phyloP scores from a whole-genome alignment of 139 green algal genomes.

The Coelastrella sp. region DNA sequence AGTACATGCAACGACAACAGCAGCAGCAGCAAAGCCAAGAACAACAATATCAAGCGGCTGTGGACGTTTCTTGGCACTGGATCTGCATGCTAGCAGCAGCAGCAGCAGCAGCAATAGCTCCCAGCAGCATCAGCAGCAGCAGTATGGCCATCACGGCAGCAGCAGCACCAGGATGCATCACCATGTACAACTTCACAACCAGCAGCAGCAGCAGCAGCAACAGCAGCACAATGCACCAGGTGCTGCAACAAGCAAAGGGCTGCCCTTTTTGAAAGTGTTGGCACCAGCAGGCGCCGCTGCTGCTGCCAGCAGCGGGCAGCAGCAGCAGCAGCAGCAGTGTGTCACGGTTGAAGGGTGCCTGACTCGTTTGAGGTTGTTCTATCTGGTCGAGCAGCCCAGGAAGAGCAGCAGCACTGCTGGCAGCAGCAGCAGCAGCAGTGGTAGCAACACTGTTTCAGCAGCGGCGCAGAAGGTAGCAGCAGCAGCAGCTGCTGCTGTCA shows the following conservation, averaged over 20 bases:
- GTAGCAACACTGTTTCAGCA: constrained; percentile 8
- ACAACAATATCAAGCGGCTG: too few relatives aligned
- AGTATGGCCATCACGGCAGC: constrained; percentile 11
- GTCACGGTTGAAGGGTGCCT: neutral
- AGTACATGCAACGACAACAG: constrained; percentile 21
- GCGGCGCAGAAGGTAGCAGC: constrained; percentile 11
- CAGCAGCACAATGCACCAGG: neutral
- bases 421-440: constrained; percentile 23
- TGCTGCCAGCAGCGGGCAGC: neutral
- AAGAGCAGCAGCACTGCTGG: neutral
- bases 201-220: neutral
- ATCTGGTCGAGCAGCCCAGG: too few relatives aligned
- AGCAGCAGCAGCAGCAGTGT: constrained; percentile 39
- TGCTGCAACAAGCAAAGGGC: neutral
- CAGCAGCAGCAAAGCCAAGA: constrained; percentile 37
- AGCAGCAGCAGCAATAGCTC: constrained; percentile 3
- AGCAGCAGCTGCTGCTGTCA: constrained; percentile 18
- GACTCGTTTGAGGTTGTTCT: neutral
- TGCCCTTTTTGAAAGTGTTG: neutral
- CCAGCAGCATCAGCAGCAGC: constrained; percentile 18
- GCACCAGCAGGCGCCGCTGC: neutral
- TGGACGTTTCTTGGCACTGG: constrained; percentile 10
- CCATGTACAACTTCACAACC: neutral
- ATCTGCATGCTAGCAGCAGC: constrained; percentile 17
- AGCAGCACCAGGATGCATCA: neutral